Percentiles rank a stretch among this genome's conserved stretches.
These are phyloP conservation scores for Gastrolobium villosum DNA, from an alignment of 306 rosid genomes.

Conservation along the genomic window DNA sequence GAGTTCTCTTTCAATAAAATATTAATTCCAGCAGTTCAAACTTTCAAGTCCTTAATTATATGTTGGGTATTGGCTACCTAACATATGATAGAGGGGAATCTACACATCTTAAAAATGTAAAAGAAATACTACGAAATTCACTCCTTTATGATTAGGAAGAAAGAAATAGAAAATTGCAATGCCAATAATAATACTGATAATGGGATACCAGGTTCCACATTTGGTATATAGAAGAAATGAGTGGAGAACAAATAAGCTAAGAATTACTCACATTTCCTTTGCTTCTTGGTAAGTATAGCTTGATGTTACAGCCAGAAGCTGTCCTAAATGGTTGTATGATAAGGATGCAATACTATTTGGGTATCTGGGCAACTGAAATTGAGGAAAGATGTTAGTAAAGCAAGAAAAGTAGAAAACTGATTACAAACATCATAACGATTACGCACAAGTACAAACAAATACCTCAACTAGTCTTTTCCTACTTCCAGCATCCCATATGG, in stretches of 20 bases:
- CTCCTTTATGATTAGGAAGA: not conserved
- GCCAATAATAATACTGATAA: not conserved
- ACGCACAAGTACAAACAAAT: constrained; percentile 21
- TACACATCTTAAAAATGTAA: not conserved
- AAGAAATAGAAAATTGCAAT: constrained; percentile 20
- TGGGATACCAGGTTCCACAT: not conserved
- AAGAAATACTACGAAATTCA: constrained; percentile 25
- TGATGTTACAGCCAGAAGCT: constrained; percentile 85
- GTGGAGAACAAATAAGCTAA: constrained; percentile 9
- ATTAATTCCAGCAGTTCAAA: not conserved
- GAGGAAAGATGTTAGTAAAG: constrained; percentile 26
- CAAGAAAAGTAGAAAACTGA: not conserved
- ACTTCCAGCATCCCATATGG: constrained; percentile 76
- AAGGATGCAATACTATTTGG: constrained; percentile 86
- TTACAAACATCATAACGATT: constrained; percentile 22
- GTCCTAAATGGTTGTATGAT: constrained; percentile 73
- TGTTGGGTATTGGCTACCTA: not conserved
- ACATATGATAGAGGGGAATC: constrained; percentile 9
- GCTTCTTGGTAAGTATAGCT: constrained; percentile 84
- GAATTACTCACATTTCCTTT: constrained; percentile 67
- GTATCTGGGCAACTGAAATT: constrained; percentile 71
- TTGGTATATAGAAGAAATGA: constrained; percentile 24
- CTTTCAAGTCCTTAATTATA: not conserved
- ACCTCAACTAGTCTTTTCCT: constrained; percentile 78
- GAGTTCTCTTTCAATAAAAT: not conserved